Percentiles rank a stretch among this genome's conserved stretches.
Evolutionary conservation across 2,329 filamentous ascomycete species (phyloP).

Genomic region (Fusarium sp.): DNA sequence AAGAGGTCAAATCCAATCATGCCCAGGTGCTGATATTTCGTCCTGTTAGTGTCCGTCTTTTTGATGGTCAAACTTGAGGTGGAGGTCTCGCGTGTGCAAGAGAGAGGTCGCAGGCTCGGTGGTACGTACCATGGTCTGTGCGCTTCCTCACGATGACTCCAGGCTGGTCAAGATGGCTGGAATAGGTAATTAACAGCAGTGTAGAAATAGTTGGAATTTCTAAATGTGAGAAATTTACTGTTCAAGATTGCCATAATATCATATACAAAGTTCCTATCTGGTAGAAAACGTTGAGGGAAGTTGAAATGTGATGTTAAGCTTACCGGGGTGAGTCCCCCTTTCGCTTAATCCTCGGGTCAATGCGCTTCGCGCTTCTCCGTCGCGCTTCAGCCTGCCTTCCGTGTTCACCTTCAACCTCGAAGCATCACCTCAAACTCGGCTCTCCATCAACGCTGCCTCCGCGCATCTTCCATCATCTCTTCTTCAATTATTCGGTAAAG

Average conservation of each 20-base stretch:
- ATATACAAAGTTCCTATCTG: not conserved
- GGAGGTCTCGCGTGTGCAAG: not conserved
- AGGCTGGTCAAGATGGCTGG: not conserved
- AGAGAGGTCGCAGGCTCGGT: not conserved
- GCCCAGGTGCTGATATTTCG: not conserved
- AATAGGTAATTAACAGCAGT: not conserved
- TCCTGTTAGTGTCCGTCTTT: not conserved
- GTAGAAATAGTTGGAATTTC: not conserved
- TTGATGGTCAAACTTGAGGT: not conserved
- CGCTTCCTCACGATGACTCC: not conserved
- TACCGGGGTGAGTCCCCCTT: not conserved
- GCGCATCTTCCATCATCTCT: not conserved
- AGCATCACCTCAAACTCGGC: not conserved
- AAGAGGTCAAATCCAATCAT: not conserved
- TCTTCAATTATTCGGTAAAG: not conserved
- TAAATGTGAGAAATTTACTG: not conserved
- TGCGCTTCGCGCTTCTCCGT: not conserved
- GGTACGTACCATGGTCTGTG: not conserved
- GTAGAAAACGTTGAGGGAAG: not conserved
- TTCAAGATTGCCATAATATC: not conserved
- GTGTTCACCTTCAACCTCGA: not conserved
- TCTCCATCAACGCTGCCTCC: not conserved
- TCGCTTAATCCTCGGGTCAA: not conserved
- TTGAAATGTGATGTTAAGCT: not conserved
- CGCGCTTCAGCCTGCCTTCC: not conserved